These are phyloP conservation scores for Chalciporus piperatus DNA, from an alignment of 768 basidiomycete species.

Conservation along the genomic window DNA sequence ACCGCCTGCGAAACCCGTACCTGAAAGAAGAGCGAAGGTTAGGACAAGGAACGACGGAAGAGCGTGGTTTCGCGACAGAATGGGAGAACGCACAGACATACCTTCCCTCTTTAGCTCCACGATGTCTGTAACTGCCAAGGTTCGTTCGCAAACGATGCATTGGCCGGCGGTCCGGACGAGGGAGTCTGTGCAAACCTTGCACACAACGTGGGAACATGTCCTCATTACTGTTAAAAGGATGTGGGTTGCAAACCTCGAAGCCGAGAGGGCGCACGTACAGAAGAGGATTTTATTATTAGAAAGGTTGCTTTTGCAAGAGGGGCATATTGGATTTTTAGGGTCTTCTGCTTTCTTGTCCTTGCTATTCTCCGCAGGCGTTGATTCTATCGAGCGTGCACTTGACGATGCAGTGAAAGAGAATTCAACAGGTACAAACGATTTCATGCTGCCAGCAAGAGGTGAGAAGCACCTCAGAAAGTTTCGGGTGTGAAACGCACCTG, in stretches of 20 bases:
- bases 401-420: slow-evolving; percentile 55
- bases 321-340: slow-evolving; percentile 66
- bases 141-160: slow-evolving; percentile 83
- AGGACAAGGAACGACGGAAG: background rate
- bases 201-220: slow-evolving; percentile 88
- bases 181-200: slow-evolving; percentile 87
- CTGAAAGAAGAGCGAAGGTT: slow-evolving; percentile 35
- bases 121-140: slow-evolving; percentile 65
- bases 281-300: slow-evolving; percentile 75
- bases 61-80: background rate
- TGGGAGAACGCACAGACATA: slow-evolving; percentile 25
- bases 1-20: slow-evolving; percentile 94
- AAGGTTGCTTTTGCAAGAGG: slow-evolving; percentile 81
- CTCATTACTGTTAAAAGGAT: slow-evolving; percentile 56
- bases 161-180: slow-evolving; percentile 75
- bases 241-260: background rate
- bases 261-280: slow-evolving; percentile 42
- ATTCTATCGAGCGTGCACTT: slow-evolving; percentile 37
- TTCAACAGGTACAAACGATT: slow-evolving; percentile 77
- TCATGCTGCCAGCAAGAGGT: slow-evolving; percentile 51
- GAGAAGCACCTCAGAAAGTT: background rate
- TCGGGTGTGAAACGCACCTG: slow-evolving; percentile 48
- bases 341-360: slow-evolving; percentile 50
- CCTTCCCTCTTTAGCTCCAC: slow-evolving; percentile 90
- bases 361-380: slow-evolving; percentile 36